Conservation (phyloP, 768 basidiomycete genomes). For the Leucosporidium scottii region DNA sequence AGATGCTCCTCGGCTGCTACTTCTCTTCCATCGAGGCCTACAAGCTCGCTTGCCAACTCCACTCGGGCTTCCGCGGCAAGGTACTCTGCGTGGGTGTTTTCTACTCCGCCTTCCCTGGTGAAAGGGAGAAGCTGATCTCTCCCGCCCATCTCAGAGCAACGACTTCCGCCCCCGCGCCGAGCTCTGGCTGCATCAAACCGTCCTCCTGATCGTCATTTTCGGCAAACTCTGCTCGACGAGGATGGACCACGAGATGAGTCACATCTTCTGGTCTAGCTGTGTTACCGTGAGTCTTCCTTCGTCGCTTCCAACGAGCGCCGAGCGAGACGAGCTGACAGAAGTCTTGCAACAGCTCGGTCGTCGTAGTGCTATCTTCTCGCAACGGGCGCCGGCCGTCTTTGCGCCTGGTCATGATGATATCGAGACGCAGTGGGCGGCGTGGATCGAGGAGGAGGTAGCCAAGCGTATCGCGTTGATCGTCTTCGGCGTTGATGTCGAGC, state of each 20-base stretch:
- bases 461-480: slow-evolving; percentile 31
- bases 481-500: slow-evolving; percentile 34
- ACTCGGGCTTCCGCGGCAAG: slow-evolving; percentile 34
- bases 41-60: slow-evolving; percentile 28
- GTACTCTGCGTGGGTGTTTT: slow-evolving; percentile 21
- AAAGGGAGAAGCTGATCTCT: too few species aligned
- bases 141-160: slow-evolving; percentile 12
- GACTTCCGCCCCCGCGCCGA: slow-evolving; percentile 36
- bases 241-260: slow-evolving; percentile 33
- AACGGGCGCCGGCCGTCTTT: slow-evolving; percentile 12
- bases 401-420: slow-evolving; percentile 14
- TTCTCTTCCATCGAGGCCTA: slow-evolving; percentile 30
- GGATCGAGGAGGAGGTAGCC: slow-evolving; percentile 32
- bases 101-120: accelerated
- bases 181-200: slow-evolving; percentile 34
- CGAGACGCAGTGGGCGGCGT: slow-evolving; percentile 24
- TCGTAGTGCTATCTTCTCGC: slow-evolving; percentile 30
- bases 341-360: slow-evolving; percentile 16
- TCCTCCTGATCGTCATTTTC: slow-evolving; percentile 28
- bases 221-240: slow-evolving; percentile 26
- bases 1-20: slow-evolving; percentile 34
- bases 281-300: background rate
- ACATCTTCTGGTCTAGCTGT: slow-evolving; percentile 26
- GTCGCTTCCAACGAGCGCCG: too few species aligned
- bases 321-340: too few species aligned